These are phyloP conservation scores for Wickerhamiella lipophila DNA, from an alignment of 805 yeast genomes.

Conservation along the genomic window DNA sequence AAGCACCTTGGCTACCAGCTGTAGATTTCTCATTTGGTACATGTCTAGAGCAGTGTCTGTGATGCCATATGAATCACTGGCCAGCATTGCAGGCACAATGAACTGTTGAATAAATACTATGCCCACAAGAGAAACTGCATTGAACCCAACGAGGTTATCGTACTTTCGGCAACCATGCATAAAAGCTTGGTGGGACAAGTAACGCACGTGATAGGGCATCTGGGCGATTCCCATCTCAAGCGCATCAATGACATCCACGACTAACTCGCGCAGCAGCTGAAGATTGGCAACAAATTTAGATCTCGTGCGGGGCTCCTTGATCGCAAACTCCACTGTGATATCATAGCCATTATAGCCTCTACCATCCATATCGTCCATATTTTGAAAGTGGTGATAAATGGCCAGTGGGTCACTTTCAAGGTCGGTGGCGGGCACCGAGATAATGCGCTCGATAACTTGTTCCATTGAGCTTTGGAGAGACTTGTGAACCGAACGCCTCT, in stretches of 20 bases:
- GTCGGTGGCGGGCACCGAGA: conserved; percentile 33
- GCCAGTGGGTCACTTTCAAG: conserved; percentile 71
- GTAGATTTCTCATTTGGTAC: conserved; percentile 39
- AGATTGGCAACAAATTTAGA: conserved; percentile 57
- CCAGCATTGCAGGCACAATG: conserved; percentile 29
- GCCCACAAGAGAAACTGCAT: conserved; percentile 53
- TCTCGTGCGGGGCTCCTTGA: conserved; percentile 66
- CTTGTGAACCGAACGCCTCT: conserved; percentile 29
- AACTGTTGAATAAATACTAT: conserved; percentile 32
- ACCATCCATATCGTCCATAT: conserved; percentile 22
- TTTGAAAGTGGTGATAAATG: conserved; percentile 22
- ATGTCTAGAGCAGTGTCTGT: conserved; percentile 28
- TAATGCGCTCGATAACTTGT: conserved; percentile 26
- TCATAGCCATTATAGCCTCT: conserved; percentile 25
- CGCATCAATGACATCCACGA: conserved; percentile 46
- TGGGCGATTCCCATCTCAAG: conserved; percentile 34
- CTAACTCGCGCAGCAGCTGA: conserved; percentile 57
- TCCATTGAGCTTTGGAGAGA: conserved; percentile 29
- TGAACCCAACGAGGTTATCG: conserved; percentile 7
- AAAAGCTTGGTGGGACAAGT: conserved; percentile 33
- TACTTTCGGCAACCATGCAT: conserved; percentile 11
- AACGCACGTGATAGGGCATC: conserved; percentile 47
- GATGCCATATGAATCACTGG: conserved; percentile 41
- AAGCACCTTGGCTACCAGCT: conserved; percentile 44
- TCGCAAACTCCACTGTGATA: conserved; percentile 52